A percentile compares a stretch with the other conserved stretches of the same genome.
These are phyloP conservation scores for Ilyonectria robusta DNA, from an alignment of 2,329 filamentous ascomycete genomes.

Conservation along the genomic window DNA sequence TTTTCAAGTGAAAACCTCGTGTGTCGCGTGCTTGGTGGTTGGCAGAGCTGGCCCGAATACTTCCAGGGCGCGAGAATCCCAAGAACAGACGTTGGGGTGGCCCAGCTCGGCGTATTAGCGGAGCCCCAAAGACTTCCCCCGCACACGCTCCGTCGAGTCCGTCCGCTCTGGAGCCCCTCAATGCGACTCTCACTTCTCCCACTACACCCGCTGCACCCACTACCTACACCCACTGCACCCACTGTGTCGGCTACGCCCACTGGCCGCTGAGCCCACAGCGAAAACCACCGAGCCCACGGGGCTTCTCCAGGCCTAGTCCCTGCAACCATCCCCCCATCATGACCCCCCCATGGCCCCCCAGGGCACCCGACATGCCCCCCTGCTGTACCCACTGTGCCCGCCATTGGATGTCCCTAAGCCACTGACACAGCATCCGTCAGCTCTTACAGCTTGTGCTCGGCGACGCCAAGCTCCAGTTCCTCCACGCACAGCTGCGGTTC, in stretches of 20 bases:
- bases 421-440: slow-evolving; percentile 52
- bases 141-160: slow-evolving; percentile 32
- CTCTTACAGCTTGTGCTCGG: slow-evolving; percentile 67
- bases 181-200: slow-evolving; percentile 4
- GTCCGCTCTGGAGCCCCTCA: slow-evolving; percentile 9
- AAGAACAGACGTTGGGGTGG: slow-evolving; percentile 33
- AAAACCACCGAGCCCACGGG: slow-evolving; percentile 17
- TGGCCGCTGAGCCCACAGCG: slow-evolving; percentile 10
- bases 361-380: slow-evolving; percentile 35
- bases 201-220: not conserved
- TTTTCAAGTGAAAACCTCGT: slow-evolving; percentile 13
- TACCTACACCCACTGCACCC: slow-evolving; percentile 7
- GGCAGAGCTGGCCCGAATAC: not conserved
- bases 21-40: slow-evolving; percentile 1
- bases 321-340: slow-evolving; percentile 23
- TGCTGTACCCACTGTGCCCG: slow-evolving; percentile 29
- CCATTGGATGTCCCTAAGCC: slow-evolving; percentile 47
- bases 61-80: slow-evolving; percentile 22
- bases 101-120: slow-evolving; percentile 49
- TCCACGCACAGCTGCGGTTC: slow-evolving; percentile 41
- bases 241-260: slow-evolving; percentile 9
- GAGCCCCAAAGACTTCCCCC: slow-evolving; percentile 44
- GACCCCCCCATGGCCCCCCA: slow-evolving; percentile 11
- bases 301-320: slow-evolving; percentile 22
- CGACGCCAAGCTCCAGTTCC: slow-evolving; percentile 61